Conservation (phyloP, 139 green algal species). For the Chlamydomonas incerta region DNA sequence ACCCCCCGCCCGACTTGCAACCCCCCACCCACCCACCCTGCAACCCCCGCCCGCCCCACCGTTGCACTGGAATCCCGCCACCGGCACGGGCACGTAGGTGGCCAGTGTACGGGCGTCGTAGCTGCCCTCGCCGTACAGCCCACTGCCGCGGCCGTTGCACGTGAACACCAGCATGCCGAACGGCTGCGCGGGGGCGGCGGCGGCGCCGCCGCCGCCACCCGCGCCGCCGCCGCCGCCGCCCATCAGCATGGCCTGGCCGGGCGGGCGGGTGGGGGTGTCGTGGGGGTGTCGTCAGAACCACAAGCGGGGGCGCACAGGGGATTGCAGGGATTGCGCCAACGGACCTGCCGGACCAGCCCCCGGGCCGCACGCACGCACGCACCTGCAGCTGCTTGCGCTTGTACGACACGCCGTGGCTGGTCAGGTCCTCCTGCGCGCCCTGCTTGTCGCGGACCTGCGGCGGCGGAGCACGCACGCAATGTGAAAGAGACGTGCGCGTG, state of each 20-base stretch:
- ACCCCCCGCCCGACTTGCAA: not conserved
- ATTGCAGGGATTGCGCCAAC: too few species aligned
- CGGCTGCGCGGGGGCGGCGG: slow-evolving; percentile 9
- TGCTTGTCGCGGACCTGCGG: slow-evolving; percentile 60
- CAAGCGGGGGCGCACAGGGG: too few species aligned
- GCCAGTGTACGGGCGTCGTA: slow-evolving; percentile 66
- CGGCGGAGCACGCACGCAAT: too few species aligned
- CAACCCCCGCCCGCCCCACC: slow-evolving; percentile 15
- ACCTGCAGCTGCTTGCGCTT: slow-evolving; percentile 65
- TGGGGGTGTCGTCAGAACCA: too few species aligned
- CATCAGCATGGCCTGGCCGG: slow-evolving; percentile 6
- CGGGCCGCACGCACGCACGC: not conserved
- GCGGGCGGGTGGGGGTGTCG: too few species aligned
- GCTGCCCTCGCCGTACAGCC: slow-evolving; percentile 56
- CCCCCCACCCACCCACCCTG: not conserved
- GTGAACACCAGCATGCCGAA: slow-evolving; percentile 75
- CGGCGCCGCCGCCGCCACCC: not conserved
- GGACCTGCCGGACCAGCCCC: not conserved
- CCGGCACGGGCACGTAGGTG: slow-evolving; percentile 63
- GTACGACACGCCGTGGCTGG: slow-evolving; percentile 55
- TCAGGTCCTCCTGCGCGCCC: slow-evolving; percentile 65
- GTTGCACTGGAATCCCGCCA: slow-evolving; percentile 71
- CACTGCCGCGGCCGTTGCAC: slow-evolving; percentile 63
- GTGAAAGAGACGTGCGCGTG: too few species aligned
- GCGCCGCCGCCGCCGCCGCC: not conserved